Percentiles rank a stretch among this genome's conserved stretches.
phyloP scores from a whole-genome alignment of 192 early-diverging fungal species.

The Diversispora eburnea region DNA sequence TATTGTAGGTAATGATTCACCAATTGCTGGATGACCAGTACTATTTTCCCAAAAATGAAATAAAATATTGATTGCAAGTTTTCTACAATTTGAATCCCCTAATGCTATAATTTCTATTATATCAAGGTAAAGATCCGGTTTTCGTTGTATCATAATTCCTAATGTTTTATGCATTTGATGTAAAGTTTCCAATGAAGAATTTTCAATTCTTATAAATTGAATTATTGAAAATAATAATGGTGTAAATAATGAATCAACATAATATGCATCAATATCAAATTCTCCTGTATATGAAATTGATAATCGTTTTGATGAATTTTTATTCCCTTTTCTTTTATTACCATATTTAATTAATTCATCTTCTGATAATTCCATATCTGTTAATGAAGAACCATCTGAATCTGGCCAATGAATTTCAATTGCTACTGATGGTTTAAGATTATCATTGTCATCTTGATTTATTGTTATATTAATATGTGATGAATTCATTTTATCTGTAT shows the following conservation, averaged over 20 bases:
- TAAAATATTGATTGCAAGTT: slow-evolving; percentile 40
- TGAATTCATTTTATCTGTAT: slow-evolving; percentile 17
- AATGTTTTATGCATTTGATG: slow-evolving; percentile 48
- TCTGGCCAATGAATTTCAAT: not conserved
- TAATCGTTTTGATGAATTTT: not conserved
- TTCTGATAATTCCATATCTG: not conserved
- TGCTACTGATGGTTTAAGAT: not conserved
- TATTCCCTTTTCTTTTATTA: not conserved
- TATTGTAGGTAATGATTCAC: slow-evolving; percentile 36
- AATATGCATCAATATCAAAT: slow-evolving; percentile 39
- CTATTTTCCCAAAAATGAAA: slow-evolving; percentile 43
- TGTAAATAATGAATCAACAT: slow-evolving; percentile 48
- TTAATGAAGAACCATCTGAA: not conserved
- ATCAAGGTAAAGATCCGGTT: slow-evolving; percentile 50
- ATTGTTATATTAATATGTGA: slow-evolving; percentile 24
- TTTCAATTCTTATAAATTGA: slow-evolving; percentile 42
- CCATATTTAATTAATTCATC: not conserved
- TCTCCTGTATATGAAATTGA: slow-evolving; percentile 28
- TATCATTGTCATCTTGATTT: not conserved
- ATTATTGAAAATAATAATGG: slow-evolving; percentile 47
- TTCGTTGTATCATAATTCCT: slow-evolving; percentile 42
- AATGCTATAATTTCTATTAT: slow-evolving; percentile 51
- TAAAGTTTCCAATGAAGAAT: slow-evolving; percentile 40
- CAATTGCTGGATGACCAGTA: slow-evolving; percentile 45
- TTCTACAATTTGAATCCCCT: slow-evolving; percentile 32